Base-by-base conservation (phyloP, 2,329 filamentous ascomycete species). In the Colletotrichum plurivorum region DNA sequence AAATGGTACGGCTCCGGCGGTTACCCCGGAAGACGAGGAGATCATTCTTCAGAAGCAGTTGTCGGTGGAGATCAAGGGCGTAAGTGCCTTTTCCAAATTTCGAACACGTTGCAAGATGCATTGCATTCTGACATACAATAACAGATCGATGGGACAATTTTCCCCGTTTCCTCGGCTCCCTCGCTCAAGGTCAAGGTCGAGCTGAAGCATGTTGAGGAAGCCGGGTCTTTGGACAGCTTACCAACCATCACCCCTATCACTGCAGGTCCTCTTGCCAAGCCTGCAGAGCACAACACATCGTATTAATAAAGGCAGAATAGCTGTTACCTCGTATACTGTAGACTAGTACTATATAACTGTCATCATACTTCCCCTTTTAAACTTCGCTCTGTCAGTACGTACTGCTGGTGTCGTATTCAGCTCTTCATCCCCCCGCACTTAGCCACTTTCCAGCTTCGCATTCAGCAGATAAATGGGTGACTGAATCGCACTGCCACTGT, bases 121-220 rank as follows among this genome's bases (percentile, higher is more conserved):
- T 43, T 27, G 15, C 36, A 20, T 5, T 12, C 57, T 60, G 18
- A 60, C 57, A 12, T 20, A 2, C 51, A 1, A 18, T 16, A 15
- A n/a, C 57, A 60, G 57, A 52, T 60, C 20, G 13, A 60, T 52
- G 57, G 57, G 9, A 52, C 57, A 8, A 25, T 52, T 2, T 27
- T 52, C 31, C 46, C 45, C 4, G 20, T 60, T 27, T 51, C 57
- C 18, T 60, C 57, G 4, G 57, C 57, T 16, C 57, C 57, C 3
- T 52, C 57, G 13, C 57, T 60, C 31, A 60, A 52, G 46, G 41
- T 60, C 4, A 43, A 43, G 18, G 57, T 60, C 46, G 15, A 60
- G 57, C 16, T 60, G 7, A 18, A 60, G 57, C 57, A 52, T 16
- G 57, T 52, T 27, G 6, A 16, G 46, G n/a, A 46, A 15, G 46